Evolutionary conservation across 345 rosid genomes (phyloP).

Genomic region (Pugionium dolabratum): DNA sequence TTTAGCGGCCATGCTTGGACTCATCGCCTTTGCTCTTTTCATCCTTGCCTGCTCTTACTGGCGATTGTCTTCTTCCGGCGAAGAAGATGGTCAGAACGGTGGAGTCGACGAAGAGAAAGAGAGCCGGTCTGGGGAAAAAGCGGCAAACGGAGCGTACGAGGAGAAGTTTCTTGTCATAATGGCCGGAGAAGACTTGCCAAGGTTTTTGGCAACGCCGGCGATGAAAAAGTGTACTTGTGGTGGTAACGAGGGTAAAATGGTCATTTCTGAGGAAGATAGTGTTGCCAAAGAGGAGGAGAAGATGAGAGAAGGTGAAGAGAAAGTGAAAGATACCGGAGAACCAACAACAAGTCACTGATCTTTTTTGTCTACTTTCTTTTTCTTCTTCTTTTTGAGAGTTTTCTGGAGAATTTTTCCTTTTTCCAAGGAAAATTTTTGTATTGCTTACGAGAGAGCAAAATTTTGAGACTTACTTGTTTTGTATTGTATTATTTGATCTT

Average conservation of each 20-base stretch:
- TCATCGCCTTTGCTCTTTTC: constrained; percentile 71
- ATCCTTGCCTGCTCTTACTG: constrained; percentile 80
- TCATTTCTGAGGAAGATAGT: constrained; percentile 20
- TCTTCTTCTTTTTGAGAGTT: neutral
- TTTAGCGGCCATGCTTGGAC: constrained; percentile 73
- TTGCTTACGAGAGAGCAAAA: constrained; percentile 30
- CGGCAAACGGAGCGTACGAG: constrained; percentile 43
- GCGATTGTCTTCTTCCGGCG: constrained; percentile 41
- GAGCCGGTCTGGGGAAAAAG: constrained; percentile 36
- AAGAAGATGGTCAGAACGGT: constrained; percentile 38
- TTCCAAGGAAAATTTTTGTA: constrained; percentile 40
- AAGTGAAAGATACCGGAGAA: constrained; percentile 42
- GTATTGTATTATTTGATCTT: neutral
- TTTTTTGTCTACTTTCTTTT: neutral
- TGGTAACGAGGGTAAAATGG: constrained; percentile 35
- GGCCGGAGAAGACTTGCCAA: constrained; percentile 75
- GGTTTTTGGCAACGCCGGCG: constrained; percentile 68
- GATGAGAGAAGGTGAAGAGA: constrained; percentile 38
- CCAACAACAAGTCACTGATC: constrained; percentile 40
- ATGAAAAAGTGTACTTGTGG: constrained; percentile 45
- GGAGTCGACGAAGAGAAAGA: constrained; percentile 46
- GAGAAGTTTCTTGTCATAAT: constrained; percentile 70
- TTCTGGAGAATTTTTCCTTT: constrained; percentile 16
- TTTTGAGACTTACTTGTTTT: constrained; percentile 27
- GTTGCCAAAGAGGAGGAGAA: constrained; percentile 32